These are phyloP conservation scores for Lepidium africanum DNA, from an alignment of 345 rosid species.

Conservation along the genomic window DNA sequence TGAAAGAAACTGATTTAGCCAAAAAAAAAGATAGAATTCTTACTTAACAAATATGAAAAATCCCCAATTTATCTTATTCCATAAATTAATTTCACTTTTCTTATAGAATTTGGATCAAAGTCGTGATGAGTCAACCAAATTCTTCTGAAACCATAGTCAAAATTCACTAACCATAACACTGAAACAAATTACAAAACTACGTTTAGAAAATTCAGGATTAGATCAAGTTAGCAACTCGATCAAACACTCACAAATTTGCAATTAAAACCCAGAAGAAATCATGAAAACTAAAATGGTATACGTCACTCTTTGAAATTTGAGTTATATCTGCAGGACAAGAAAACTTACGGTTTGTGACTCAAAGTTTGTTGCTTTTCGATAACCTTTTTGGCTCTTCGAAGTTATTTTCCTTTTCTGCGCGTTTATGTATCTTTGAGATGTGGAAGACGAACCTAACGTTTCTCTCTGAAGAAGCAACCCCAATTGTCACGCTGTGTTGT, in stretches of 20 bases:
- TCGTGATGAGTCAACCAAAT: background rate
- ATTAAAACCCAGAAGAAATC: background rate
- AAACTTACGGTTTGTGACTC: background rate
- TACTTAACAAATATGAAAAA: background rate
- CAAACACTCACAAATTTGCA: background rate
- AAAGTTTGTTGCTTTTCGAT: constrained; percentile 7
- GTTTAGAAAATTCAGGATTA: background rate
- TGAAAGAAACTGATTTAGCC: background rate
- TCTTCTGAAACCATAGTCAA: background rate
- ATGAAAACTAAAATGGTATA: background rate
- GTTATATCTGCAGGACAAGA: no score
- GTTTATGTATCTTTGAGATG: background rate
- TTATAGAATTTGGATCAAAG: background rate
- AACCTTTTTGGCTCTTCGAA: background rate
- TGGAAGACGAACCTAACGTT: constrained; percentile 15
- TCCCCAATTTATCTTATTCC: background rate
- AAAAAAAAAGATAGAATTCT: background rate
- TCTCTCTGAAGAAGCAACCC: constrained; percentile 5
- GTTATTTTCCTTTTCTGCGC: background rate
- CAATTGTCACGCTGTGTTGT: constrained; percentile 4
- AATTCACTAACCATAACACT: background rate
- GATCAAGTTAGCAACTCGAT: background rate
- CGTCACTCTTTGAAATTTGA: no score
- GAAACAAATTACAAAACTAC: background rate
- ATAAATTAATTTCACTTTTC: background rate